Conservation (phyloP, 2,329 filamentous ascomycete genomes). For the Aureobasidium uvarum region DNA sequence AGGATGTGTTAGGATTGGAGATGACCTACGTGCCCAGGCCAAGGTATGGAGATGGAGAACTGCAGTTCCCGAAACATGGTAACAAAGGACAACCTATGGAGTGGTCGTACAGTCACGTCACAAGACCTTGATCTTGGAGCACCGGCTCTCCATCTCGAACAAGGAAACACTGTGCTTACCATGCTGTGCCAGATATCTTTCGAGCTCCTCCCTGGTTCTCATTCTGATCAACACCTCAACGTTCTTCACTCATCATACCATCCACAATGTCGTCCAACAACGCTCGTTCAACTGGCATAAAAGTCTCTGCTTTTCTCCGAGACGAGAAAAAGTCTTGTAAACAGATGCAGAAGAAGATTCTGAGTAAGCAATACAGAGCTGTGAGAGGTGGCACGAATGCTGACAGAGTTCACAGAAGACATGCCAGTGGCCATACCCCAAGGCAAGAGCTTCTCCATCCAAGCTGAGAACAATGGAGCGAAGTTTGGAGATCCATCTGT, state of each 20-base stretch:
- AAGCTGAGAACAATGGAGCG: constrained; percentile 4
- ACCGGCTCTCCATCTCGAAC: background rate
- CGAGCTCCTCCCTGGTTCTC: background rate
- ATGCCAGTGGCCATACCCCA: constrained; percentile 18
- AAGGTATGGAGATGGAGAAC: no score
- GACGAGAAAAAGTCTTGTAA: constrained; percentile 19
- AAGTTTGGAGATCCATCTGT: background rate
- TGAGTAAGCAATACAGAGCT: background rate
- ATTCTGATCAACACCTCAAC: background rate
- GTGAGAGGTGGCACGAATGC: background rate
- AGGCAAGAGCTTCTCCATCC: constrained; percentile 11
- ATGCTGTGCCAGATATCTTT: constrained; percentile 13
- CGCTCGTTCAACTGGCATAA: background rate
- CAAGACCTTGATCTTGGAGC: background rate
- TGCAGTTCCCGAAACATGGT: constrained; percentile 11
- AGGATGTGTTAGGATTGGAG: no score
- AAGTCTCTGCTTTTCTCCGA: constrained; percentile 2
- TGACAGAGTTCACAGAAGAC: constrained; percentile 1
- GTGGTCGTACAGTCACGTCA: constrained; percentile 8
- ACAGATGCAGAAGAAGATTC: constrained; percentile 20
- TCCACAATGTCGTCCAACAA: constrained; percentile 12
- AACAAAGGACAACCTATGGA: constrained; percentile 10
- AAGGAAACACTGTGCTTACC: constrained; percentile 7
- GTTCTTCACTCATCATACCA: background rate
- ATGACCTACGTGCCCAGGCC: no score